Base-by-base conservation (phyloP, 768 basidiomycete species). In the Trametes elegans region DNA sequence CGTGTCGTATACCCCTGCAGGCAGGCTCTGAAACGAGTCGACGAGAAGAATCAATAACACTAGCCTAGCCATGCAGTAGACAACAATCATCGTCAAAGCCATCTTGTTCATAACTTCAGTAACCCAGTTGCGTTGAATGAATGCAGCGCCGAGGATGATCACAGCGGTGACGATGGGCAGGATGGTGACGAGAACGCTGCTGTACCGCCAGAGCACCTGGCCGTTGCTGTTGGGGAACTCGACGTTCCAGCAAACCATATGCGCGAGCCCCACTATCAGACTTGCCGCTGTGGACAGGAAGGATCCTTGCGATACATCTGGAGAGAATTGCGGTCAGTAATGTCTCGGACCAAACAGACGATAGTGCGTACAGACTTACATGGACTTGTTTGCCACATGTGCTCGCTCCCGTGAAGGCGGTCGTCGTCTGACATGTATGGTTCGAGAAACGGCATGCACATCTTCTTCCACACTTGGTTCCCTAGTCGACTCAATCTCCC, bases 141-240 rank as follows among this genome's bases (percentile, higher is more conserved):
- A 24, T 2, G 58, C 58, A 3, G 58, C 58, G 10, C 58, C 58
- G 23, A 59, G 53, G 39, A 59, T 59, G 36, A 59, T 59, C 5
- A 48, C 36, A 45, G 36, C 51, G 21, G 48, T 53, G 24, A 45
- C 28, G 38, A 59, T 27, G 19, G 58, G 58, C 5, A 55, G 43
- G 19, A 48, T 34, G 31, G 55, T 51, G 23, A 59, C 23, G 6
- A 51, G 28, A 18, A 59, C 24, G 13, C 44, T 51, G 44, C 58
- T 55, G 32, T 26, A 49, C 16, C 53, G 41, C 58, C 58, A 59
- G 49, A 59, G 58, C 19, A 50, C 43, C 24, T 55, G 53, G 6
- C 58, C 58, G 31, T 55, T 59, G 44, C 31, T 55, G 53, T 59
- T 59, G 5, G 58, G 58, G 26, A 59, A 59, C 45, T 59, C 58